Conservation (phyloP, 164 flowering plant genomes). For the Euptelea pleiosperma region DNA sequence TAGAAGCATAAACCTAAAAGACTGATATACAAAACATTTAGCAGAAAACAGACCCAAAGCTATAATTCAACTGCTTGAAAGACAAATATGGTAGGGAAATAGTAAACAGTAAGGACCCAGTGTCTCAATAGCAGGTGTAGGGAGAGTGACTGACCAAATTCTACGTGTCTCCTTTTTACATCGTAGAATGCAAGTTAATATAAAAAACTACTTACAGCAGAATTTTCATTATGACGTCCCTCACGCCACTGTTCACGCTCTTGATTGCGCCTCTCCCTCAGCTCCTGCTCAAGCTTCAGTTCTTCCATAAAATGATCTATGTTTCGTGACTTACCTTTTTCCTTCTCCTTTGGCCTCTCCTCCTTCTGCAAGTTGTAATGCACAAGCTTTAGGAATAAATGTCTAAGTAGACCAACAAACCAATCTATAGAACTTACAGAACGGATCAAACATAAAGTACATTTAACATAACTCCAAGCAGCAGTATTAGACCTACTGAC, state of each 20-base stretch:
- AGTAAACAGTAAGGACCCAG: background rate
- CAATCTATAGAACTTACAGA: background rate
- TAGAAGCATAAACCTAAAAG: no score
- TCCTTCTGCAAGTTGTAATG: slow-evolving; percentile 61
- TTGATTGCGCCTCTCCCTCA: slow-evolving; percentile 92
- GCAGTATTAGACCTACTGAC: slow-evolving; percentile 28
- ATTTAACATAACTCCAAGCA: background rate
- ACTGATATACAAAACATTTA: no score
- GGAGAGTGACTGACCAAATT: background rate
- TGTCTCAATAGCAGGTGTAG: no score
- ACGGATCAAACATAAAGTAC: background rate
- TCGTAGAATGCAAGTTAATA: background rate
- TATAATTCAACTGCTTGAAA: background rate
- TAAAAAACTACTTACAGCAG: slow-evolving; percentile 56
- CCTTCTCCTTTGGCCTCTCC: slow-evolving; percentile 84
- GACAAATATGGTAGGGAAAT: background rate
- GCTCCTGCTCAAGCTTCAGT: slow-evolving; percentile 90
- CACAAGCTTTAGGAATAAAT: no score
- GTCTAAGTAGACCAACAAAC: no score
- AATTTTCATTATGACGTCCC: slow-evolving; percentile 65
- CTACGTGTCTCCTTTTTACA: background rate
- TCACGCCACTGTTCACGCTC: no score
- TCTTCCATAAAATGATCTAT: slow-evolving; percentile 99
- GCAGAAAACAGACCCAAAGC: background rate
- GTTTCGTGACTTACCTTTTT: slow-evolving; percentile 82